Base-by-base conservation (phyloP, 805 yeast species). In the Saccharomycopsis schoenii region DNA sequence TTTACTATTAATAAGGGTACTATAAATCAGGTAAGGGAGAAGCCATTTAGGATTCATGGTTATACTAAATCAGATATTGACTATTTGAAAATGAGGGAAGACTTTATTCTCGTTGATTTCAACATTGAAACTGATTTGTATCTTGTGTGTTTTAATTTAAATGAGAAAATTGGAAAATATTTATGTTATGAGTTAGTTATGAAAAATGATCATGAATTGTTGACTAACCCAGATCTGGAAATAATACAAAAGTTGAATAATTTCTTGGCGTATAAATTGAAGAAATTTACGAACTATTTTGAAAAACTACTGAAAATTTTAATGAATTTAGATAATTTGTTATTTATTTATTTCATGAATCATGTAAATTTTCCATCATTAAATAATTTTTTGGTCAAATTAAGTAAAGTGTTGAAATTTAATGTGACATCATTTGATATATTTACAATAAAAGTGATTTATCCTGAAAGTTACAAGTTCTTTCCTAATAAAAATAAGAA, bases 321-420 rank as follows among this genome's bases (percentile, higher is more conserved):
- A n/a, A n/a, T 36, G n/a, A 41, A 43, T 15, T 51, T 61, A 37
- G 64, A 61, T 37, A 56, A 56, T 24, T 12, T 61, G 5, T 19
- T 59, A 6, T 58, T 42, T 19, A 56, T 21, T 14, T 57, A 61
- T 55, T 61, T 59, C 25, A 24, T 50, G n/a, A 56, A 37, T 42
- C 61, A 61, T 50, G 39, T 41, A 12, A 58, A 47, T 47, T 24
- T 56, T 17, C 64, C 64, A 4, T 21, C 24, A 10, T 40, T 61
- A 6, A 39, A 37, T 39, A 40, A 40, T n/a, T 59, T 60, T 40
- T 51, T 61, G 12, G 15, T 60, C 6, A 59, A 50, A 25, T 43
- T 61, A 14, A 51, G 47, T 9, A 56, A 47, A 21, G 17, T 43
- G 37, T 39, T 57, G 24, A 41, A 51, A n/a, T 56, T 52, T 8